Conservation (phyloP, 208 protist genomes). For the Acanthamoeba healyi region DNA sequence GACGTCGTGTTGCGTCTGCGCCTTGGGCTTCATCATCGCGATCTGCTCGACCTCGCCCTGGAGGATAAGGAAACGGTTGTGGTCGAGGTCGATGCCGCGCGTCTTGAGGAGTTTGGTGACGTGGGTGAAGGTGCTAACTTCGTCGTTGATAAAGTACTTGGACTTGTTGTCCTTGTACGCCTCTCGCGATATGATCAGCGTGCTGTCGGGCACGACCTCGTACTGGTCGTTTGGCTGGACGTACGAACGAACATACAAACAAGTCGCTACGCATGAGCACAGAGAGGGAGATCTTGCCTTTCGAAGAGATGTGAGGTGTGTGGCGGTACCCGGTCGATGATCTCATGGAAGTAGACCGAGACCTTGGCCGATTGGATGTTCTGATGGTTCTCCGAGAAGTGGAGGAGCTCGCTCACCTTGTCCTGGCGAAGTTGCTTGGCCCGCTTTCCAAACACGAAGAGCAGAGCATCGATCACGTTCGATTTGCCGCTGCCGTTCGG, state of each 20-base stretch:
- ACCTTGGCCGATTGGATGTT: constrained; percentile 96
- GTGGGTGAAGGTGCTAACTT: constrained; percentile 83
- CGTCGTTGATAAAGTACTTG: constrained; percentile 96
- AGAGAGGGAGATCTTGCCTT: background rate
- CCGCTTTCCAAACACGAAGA: constrained; percentile 99
- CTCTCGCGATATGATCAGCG: constrained; percentile 94
- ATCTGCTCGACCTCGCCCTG: constrained; percentile 99
- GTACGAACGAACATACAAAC: constrained; percentile 14
- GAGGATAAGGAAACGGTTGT: constrained; percentile 99
- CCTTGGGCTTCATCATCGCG: constrained; percentile 99
- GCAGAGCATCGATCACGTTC: constrained; percentile 99
- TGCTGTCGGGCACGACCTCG: constrained; percentile 93
- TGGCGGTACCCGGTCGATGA: constrained; percentile 90
- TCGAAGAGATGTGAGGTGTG: background rate
- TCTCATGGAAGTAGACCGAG: constrained; percentile 97
- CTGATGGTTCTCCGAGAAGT: constrained; percentile 96
- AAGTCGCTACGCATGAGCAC: no score
- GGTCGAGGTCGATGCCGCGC: constrained; percentile 99
- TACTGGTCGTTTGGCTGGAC: constrained; percentile 85
- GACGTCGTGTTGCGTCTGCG: constrained; percentile 94
- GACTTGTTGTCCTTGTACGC: constrained; percentile 95
- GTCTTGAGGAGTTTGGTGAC: constrained; percentile 93
- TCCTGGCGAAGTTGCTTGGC: constrained; percentile 98
- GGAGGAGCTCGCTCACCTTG: constrained; percentile 99
- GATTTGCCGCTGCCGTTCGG: constrained; percentile 99